Conservation (phyloP, 805 yeast species). For the Starmerella roubikii region DNA sequence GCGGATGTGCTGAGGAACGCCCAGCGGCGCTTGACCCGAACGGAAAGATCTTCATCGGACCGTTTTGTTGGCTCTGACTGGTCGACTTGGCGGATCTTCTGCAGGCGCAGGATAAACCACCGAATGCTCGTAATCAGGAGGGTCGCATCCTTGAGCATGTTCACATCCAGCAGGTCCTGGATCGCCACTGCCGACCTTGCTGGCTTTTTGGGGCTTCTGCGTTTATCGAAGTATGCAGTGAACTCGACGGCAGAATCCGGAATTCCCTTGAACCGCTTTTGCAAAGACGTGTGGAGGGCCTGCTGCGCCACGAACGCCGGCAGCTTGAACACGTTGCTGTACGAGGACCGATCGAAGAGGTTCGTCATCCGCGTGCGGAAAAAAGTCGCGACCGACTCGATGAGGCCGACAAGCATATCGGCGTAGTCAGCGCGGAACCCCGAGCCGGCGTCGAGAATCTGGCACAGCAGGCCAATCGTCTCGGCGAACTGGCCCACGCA, state of each 20-base stretch:
- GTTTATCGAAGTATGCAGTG: conserved; percentile 14
- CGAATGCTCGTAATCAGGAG: conserved; percentile 40
- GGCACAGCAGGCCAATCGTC: conserved; percentile 37
- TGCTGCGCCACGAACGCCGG: background rate
- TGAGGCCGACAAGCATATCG: conserved; percentile 21
- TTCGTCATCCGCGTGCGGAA: conserved; percentile 3
- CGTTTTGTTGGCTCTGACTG: background rate
- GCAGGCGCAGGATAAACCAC: conserved; percentile 51
- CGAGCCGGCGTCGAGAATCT: conserved; percentile 45
- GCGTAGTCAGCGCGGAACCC: conserved; percentile 46
- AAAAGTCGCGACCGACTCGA: conserved; percentile 15
- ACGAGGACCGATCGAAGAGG: conserved; percentile 1
- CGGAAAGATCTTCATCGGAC: conserved; percentile 6
- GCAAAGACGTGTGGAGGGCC: background rate
- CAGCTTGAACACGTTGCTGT: background rate
- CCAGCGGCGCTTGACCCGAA: conserved; percentile 24
- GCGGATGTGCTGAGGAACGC: conserved; percentile 21
- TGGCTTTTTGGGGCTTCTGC: conserved; percentile 12
- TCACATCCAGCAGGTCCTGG: conserved; percentile 42
- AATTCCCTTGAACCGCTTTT: background rate
- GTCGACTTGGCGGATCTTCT: conserved; percentile 28
- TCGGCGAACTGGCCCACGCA: conserved; percentile 36
- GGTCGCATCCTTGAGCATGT: conserved; percentile 38
- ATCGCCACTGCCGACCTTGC: conserved; percentile 24
- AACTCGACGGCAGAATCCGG: conserved; percentile 15